Evolutionary conservation across 2,329 filamentous ascomycete species (phyloP).

Genomic region (Fusarium sterilihyphosum): DNA sequence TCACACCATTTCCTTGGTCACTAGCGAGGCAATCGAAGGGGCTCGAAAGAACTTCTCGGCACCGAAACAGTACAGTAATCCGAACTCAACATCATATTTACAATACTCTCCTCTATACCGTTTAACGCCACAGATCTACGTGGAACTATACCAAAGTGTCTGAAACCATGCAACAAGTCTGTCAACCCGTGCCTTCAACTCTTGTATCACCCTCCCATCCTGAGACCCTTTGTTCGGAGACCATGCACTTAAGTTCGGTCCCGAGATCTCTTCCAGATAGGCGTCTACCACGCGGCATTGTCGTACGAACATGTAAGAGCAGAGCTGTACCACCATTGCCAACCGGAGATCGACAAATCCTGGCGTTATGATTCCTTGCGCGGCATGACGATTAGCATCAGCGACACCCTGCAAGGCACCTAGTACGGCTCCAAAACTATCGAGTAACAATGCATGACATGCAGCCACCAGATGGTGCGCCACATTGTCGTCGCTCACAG

Average conservation of each 20-base stretch:
- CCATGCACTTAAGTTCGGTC: background rate
- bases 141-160: background rate
- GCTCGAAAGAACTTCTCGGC: background rate
- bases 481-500: no score
- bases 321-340: background rate
- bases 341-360: background rate
- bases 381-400: background rate
- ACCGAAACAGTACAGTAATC: background rate
- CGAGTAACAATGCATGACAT: background rate
- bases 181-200: no score
- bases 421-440: background rate
- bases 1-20: background rate
- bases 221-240: no score
- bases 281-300: background rate
- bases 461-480: background rate
- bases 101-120: rapidly evolving
- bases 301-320: background rate
- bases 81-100: background rate
- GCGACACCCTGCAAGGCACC: background rate
- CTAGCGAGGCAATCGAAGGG: background rate
- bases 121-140: rapidly evolving
- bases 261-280: background rate
- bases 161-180: background rate
- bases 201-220: background rate
- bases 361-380: rapidly evolving